These are phyloP conservation scores for Suillus weaverae DNA, from an alignment of 768 basidiomycete species.

Conservation along the genomic window DNA sequence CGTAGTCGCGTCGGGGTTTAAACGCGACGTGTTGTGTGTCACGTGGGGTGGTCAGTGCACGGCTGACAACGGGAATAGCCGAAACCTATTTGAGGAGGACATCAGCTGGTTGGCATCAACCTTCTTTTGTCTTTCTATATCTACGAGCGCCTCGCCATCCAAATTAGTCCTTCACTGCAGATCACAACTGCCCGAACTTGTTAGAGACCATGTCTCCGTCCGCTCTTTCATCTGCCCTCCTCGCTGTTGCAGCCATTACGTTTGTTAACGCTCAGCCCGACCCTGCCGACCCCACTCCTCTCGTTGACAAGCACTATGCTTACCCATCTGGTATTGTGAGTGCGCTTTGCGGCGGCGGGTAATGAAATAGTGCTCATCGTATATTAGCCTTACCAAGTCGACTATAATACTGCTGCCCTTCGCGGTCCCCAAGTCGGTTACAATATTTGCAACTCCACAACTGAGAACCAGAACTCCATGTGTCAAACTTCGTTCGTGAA, in stretches of 20 bases:
- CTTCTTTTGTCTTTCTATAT: no score
- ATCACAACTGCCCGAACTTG: slow-evolving; percentile 1
- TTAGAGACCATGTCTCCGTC: slow-evolving; percentile 37
- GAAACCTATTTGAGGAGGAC: slow-evolving; percentile 22
- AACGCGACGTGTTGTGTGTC: slow-evolving; percentile 17
- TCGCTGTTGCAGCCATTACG: slow-evolving; percentile 32
- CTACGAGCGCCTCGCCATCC: neutral
- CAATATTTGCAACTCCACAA: slow-evolving; percentile 68
- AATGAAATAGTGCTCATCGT: neutral
- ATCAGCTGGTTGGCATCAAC: neutral
- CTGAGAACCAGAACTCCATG: slow-evolving; percentile 55
- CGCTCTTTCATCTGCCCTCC: slow-evolving; percentile 46
- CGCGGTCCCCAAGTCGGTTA: slow-evolving; percentile 66
- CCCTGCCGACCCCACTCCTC: slow-evolving; percentile 45
- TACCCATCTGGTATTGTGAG: slow-evolving; percentile 47
- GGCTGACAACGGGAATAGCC: slow-evolving; percentile 13
- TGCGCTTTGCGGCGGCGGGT: neutral
- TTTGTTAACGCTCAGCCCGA: slow-evolving; percentile 33
- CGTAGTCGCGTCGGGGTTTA: slow-evolving; percentile 26
- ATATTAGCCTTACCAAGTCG: slow-evolving; percentile 51
- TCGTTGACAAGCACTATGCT: slow-evolving; percentile 45
- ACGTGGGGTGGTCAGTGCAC: slow-evolving; percentile 30
- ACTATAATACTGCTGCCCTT: slow-evolving; percentile 35
- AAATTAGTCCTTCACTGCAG: neutral
- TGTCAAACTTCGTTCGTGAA: slow-evolving; percentile 75